A percentile compares a stretch with the other conserved stretches of the same genome.
These are phyloP conservation scores for Cucumis melo DNA, from an alignment of 306 rosid species.

Conservation along the genomic window DNA sequence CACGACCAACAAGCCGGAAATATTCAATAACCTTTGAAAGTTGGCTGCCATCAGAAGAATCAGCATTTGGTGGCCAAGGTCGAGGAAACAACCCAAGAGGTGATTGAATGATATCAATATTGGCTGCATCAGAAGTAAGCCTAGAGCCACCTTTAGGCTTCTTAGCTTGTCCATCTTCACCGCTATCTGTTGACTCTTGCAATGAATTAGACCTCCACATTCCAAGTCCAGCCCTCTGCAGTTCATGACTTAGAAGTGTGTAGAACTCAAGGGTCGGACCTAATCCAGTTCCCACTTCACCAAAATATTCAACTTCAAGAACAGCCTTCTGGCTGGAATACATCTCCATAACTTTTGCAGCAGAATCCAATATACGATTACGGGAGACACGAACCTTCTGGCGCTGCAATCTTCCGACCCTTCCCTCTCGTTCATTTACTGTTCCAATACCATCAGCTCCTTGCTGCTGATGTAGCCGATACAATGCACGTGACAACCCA, in stretches of 20 bases:
- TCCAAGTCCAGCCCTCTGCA: constrained; percentile 68
- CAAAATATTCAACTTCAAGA: constrained; percentile 98
- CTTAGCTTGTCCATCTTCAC: constrained; percentile 36
- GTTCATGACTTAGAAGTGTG: constrained; percentile 86
- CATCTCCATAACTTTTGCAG: constrained; percentile 99
- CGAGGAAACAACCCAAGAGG: constrained; percentile 90
- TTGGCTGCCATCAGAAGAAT: constrained; percentile 62
- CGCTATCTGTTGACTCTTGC: constrained; percentile 49
- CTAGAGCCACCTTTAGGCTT: constrained; percentile 28
- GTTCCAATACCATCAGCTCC: constrained; percentile 97
- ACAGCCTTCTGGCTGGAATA: constrained; percentile 98
- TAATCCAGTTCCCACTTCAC: constrained; percentile 98
- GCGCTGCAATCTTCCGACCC: constrained; percentile 96
- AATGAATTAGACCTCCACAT: constrained; percentile 84
- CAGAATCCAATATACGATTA: constrained; percentile 92
- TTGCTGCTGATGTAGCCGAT: constrained; percentile 97
- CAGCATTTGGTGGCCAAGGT: constrained; percentile 76
- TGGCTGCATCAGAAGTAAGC: constrained; percentile 14
- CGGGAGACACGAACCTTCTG: constrained; percentile 97
- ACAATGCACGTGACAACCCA: constrained; percentile 87
- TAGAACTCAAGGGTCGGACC: constrained; percentile 99
- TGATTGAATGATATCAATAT: constrained; percentile 53
- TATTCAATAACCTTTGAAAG: constrained; percentile 63
- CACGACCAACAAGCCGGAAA: constrained; percentile 88
- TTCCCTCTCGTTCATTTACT: constrained; percentile 75